Evolutionary conservation across 805 yeast species (phyloP).

Genomic region (Danielozyma ontarioensis): DNA sequence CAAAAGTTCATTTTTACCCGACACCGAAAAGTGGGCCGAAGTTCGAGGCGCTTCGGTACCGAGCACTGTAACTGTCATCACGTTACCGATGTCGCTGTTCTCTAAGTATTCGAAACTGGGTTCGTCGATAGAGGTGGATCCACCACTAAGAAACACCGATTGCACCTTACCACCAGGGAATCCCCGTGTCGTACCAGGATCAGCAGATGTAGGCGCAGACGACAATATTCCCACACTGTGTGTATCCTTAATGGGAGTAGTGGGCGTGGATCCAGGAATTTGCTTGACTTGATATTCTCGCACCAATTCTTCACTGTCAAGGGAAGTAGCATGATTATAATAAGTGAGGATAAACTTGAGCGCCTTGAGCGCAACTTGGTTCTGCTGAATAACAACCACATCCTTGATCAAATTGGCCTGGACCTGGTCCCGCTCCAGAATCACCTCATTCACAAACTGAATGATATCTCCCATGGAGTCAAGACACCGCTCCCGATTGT

Average conservation of each 20-base stretch:
- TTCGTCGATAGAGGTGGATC: slow-evolving; percentile 65
- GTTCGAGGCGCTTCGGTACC: slow-evolving; percentile 44
- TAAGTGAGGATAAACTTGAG: slow-evolving; percentile 45
- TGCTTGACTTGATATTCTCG: slow-evolving; percentile 21
- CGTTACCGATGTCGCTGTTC: slow-evolving; percentile 35
- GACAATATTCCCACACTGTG: not conserved
- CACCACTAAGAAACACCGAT: slow-evolving; percentile 57
- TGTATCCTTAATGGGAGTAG: slow-evolving; percentile 7
- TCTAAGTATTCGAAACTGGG: slow-evolving; percentile 50
- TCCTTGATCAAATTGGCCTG: slow-evolving; percentile 75
- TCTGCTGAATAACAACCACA: slow-evolving; percentile 67
- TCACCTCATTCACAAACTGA: slow-evolving; percentile 76
- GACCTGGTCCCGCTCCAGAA: slow-evolving; percentile 42
- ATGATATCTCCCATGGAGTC: slow-evolving; percentile 78
- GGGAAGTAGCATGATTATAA: slow-evolving; percentile 16
- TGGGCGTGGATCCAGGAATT: slow-evolving; percentile 8
- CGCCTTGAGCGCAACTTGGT: slow-evolving; percentile 52
- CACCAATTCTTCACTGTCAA: slow-evolving; percentile 13
- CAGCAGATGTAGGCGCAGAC: not conserved
- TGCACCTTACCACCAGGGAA: slow-evolving; percentile 18
- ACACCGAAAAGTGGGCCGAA: slow-evolving; percentile 57
- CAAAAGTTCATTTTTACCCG: slow-evolving; percentile 67
- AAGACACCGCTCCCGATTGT: slow-evolving; percentile 56
- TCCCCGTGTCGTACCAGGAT: no score
- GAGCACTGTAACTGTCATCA: slow-evolving; percentile 52